Base-by-base conservation (phyloP, 1,284 basidiomycete species). In the Boletellus sp. region DNA sequence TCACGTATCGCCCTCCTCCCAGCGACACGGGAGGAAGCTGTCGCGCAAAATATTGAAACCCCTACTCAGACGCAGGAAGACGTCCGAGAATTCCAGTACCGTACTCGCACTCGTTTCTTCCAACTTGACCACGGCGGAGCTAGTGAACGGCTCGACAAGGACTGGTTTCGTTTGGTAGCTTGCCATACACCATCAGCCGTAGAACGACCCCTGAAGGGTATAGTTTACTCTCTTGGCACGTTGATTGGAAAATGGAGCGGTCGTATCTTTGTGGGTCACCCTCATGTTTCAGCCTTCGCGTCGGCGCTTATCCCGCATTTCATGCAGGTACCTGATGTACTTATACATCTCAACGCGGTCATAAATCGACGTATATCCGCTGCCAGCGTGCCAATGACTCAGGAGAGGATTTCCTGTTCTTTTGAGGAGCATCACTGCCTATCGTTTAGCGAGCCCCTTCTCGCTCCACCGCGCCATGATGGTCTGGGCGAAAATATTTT, bases 381-480 rank as follows among this genome's bases (percentile, higher is more conserved):
- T 38, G 33, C 43, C 18, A 57, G 60, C 12, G 61, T 70, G 26
- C 59, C 62, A 12, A 44, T 77, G 24, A 49, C 57, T 19, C 68
- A 71, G 24, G 66, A 68, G 42, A 70, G 74, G 12, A 54, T 80
- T 2, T 72, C 73, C 37, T 73, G 73, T 53, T 59, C 63, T 32
- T 64, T 80, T 22, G 60, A 69, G 42, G 78, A 80, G 56, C 74
- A 79, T 46, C 75, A 78, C 47, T 78, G 77, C 50, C 57, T 78
- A 6, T 56, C 52, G 16, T 68, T 70, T 12, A 64, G 68, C 30
- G 65, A 69, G 33, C 71, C 70, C 5, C 60, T 79, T 39, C n/a
- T 50, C 30, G 60, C 66, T 30, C 74, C 73, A 2, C 62, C 68
- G 37, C 61, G 63, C 44, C 55, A 30, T 32, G 58, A 66, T 24